Evolutionary conservation across 495 filamentous ascomycete species (phyloP).

Genomic region (Chaetomium tenue): DNA sequence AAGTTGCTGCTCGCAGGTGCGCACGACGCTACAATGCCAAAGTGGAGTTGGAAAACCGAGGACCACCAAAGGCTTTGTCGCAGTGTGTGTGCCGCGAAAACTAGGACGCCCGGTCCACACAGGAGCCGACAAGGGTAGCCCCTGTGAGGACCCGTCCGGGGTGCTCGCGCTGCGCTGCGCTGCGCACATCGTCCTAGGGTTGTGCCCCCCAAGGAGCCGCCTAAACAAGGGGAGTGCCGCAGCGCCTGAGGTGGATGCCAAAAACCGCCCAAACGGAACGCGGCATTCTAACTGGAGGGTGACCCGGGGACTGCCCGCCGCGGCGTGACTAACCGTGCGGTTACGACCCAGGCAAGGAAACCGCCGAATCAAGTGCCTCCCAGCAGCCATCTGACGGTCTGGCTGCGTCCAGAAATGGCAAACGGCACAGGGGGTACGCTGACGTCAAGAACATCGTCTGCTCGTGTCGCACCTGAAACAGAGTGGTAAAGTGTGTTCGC

Average conservation of each 20-base stretch:
- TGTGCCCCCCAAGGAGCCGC: slow-evolving; percentile 6
- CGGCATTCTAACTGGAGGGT: slow-evolving; percentile 18
- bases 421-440: slow-evolving; percentile 16
- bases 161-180: slow-evolving; percentile 11
- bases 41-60: background rate
- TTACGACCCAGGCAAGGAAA: slow-evolving; percentile 3
- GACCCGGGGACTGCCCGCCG: slow-evolving; percentile 20
- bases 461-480: background rate
- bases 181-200: background rate
- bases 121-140: slow-evolving; percentile 13
- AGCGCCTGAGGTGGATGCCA: slow-evolving; percentile 6
- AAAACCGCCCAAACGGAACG: slow-evolving; percentile 15
- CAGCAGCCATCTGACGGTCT: slow-evolving; percentile 17
- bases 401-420: slow-evolving; percentile 20
- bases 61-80: background rate
- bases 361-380: slow-evolving; percentile 16
- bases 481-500: background rate
- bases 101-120: slow-evolving; percentile 1
- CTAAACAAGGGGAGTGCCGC: slow-evolving; percentile 9
- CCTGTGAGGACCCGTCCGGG: slow-evolving; percentile 9
- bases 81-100: background rate
- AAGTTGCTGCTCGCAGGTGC: slow-evolving; percentile 17
- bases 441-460: slow-evolving; percentile 19
- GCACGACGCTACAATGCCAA: slow-evolving; percentile 11
- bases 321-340: slow-evolving; percentile 26